Base-by-base conservation (phyloP, 441 rosid genomes). In the Theobroma grandiflorum region DNA sequence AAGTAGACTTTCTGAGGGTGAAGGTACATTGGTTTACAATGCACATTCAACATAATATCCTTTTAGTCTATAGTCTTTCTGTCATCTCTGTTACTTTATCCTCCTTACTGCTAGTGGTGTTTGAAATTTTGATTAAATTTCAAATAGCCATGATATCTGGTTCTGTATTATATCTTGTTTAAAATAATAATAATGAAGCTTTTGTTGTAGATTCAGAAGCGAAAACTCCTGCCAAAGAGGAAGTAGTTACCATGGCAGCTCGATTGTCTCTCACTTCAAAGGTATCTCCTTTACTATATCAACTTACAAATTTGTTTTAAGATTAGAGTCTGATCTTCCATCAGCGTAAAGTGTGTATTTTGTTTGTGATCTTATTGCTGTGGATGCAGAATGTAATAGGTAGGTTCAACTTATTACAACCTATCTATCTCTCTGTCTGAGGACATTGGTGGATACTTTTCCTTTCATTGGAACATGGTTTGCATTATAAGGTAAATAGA, bases 221-320 rank as follows among this genome's bases (percentile, higher is more conserved):
- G 66, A 78, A 78, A 72, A 87, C 91, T 80, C 84, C 90, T 52
- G 78, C 85, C 61, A 91, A 90, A 85, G 90, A 85, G 78, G 90
- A 85, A 42, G 87, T 92, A 22, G 85, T 95, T 84, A 81, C 92
- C 78, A 89, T 84, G 92, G 95, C 97, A 78, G 88, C 96, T 81
- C 91, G 92, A 58, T 85, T 95, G 85, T 95, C 97, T 70, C 74
- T 95, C 59, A 80, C 91, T 80, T 89, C 99, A 62, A 92, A 93
- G 99, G 99, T 95, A 87, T 8, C 47, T 50, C n/a, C 35, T 55
- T 49, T 9, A n/a, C 72, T 55, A 22, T 45, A 45, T 45, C 5
- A 45, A 47, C 4, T 69, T 69, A 43, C 14, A 6, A 8, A n/a
- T 75, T 49, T 37, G 5, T 22, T 69, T 6, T 31, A 3, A 38